phyloP scores from a whole-genome alignment of 768 basidiomycete genomes.

The Rhizopogon vesiculosus region DNA sequence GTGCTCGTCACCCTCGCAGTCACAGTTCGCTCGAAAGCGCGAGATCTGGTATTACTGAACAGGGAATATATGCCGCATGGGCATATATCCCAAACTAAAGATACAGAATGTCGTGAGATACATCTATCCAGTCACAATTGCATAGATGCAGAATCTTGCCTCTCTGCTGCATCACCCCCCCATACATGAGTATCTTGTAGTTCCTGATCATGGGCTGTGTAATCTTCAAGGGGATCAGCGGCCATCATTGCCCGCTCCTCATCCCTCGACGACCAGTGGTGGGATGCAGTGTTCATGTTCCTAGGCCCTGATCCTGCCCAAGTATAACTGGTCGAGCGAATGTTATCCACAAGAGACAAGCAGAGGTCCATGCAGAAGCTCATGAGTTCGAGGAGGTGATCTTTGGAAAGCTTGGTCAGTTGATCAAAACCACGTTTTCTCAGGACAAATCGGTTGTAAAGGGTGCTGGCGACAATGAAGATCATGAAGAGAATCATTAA shows the following conservation, averaged over 20 bases:
- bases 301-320: conserved; percentile 9
- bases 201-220: conserved; percentile 1
- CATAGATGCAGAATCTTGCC: not conserved
- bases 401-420: conserved; percentile 55
- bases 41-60: not conserved
- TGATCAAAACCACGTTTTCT: conserved; percentile 67
- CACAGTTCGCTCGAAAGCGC: not conserved
- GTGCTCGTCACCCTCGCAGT: not conserved
- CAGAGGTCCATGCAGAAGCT: conserved; percentile 17
- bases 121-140: not conserved
- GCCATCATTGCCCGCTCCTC: conserved; percentile 22
- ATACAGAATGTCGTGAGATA: not conserved
- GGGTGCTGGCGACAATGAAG: conserved; percentile 63
- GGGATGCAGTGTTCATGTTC: conserved; percentile 18
- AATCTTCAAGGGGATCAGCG: conserved; percentile 21
- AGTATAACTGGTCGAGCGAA: conserved; percentile 10
- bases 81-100: not conserved
- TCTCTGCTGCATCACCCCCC: not conserved
- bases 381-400: conserved; percentile 18
- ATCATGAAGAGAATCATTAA: conserved; percentile 50
- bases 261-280: conserved; percentile 28
- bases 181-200: not conserved
- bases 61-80: not conserved
- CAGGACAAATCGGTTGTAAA: conserved; percentile 79
- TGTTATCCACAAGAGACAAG: conserved; percentile 8